Evolutionary conservation across 176 grass and related monocot species (phyloP).

Genomic region (Rhynchospora pubera): DNA sequence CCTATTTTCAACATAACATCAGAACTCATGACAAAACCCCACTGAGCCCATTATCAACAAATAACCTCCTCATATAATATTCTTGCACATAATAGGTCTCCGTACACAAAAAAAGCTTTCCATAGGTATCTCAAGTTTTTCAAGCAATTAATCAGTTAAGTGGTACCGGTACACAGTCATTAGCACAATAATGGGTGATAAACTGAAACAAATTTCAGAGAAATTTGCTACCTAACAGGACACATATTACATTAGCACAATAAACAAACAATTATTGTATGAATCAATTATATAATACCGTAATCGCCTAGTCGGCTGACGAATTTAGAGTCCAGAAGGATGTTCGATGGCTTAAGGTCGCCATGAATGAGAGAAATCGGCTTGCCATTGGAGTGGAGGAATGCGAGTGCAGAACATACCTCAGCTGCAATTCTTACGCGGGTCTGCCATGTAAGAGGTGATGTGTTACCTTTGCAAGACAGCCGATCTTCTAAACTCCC

Average conservation of each 20-base stretch:
- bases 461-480: neutral
- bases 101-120: neutral
- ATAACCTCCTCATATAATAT: neutral
- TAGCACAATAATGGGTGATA: neutral
- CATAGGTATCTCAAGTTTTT: neutral
- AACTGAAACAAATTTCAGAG: neutral
- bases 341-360: conserved; percentile 59
- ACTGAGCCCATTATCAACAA: neutral
- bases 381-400: conserved; percentile 47
- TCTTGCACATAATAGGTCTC: neutral
- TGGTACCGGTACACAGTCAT: neutral
- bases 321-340: conserved; percentile 38
- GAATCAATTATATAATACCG: conserved; percentile 29
- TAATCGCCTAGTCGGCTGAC: conserved; percentile 50
- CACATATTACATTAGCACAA: conserved; percentile 2
- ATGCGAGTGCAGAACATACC: conserved; percentile 43
- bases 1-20: neutral
- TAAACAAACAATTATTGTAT: neutral
- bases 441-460: conserved; percentile 47
- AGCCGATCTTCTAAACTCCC: conserved; percentile 48
- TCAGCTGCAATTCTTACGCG: conserved; percentile 46
- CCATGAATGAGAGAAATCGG: conserved; percentile 57
- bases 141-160: neutral
- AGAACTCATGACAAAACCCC: neutral
- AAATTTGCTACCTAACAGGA: neutral